Percentiles rank a stretch among this genome's conserved stretches.
Evolutionary conservation across 805 yeast species (phyloP).

Genomic region (Wickerhamomyces hampshirensis): DNA sequence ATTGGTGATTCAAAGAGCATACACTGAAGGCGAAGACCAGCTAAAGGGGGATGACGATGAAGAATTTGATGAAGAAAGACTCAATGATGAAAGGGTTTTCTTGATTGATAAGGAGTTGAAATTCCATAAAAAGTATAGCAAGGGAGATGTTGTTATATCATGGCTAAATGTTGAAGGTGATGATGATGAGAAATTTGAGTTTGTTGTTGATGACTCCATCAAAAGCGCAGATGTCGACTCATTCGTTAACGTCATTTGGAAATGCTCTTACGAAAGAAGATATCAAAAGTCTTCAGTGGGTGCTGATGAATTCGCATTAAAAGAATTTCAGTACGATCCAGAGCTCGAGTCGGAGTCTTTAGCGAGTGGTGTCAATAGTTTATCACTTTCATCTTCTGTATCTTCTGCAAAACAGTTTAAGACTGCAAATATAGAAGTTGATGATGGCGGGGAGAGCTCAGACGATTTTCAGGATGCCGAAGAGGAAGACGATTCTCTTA

Average conservation of each 20-base stretch:
- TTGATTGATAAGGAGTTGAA: constrained; percentile 56
- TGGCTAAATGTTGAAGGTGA: constrained; percentile 91
- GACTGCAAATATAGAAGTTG: constrained; percentile 8
- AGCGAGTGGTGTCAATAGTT: constrained; percentile 6
- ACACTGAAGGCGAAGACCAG: constrained; percentile 60
- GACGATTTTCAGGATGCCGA: constrained; percentile 29
- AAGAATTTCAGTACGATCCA: constrained; percentile 49
- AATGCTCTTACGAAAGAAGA: constrained; percentile 74
- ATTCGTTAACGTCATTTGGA: constrained; percentile 57
- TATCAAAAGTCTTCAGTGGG: constrained; percentile 49
- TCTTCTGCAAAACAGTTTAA: not conserved
- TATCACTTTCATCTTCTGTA: constrained; percentile 2
- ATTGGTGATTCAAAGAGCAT: constrained; percentile 62
- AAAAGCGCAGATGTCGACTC: constrained; percentile 45
- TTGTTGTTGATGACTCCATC: constrained; percentile 61
- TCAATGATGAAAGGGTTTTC: constrained; percentile 66
- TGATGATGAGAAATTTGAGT: constrained; percentile 77
- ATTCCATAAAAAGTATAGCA: constrained; percentile 47
- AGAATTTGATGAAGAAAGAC: constrained; percentile 32
- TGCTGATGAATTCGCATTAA: constrained; percentile 43
- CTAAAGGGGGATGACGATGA: constrained; percentile 44
- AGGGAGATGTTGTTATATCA: constrained; percentile 54
- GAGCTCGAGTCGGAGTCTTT: constrained; percentile 11
- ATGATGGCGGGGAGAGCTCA: constrained; percentile 25
- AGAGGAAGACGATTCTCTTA: constrained; percentile 9